phyloP scores from a whole-genome alignment of 179 eudicot species.

The Beta macrorhiza region DNA sequence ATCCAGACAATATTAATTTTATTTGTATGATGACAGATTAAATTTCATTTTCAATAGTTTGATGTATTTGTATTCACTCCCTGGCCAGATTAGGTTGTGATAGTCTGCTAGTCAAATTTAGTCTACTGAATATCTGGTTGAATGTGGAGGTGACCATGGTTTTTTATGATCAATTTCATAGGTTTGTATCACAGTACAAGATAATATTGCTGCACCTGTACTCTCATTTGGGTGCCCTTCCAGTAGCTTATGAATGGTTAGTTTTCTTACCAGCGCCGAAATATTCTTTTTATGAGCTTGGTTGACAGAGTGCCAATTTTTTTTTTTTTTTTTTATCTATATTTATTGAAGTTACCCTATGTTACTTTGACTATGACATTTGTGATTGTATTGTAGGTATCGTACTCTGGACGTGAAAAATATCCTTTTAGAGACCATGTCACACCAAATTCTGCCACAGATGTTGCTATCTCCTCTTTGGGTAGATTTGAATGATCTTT shows the following conservation, averaged over 20 bases:
- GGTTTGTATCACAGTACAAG: conserved; percentile 83
- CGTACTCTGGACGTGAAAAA: conserved; percentile 89
- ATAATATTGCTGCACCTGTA: conserved; percentile 70
- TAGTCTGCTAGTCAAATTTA: background rate
- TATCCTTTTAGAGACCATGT: conserved; percentile 73
- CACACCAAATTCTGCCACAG: conserved; percentile 88
- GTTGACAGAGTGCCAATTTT: background rate
- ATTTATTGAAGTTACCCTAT: background rate
- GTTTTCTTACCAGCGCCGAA: conserved; percentile 8
- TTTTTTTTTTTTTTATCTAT: background rate
- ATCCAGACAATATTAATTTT: background rate
- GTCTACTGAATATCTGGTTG: background rate
- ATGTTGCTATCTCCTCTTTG: conserved; percentile 75
- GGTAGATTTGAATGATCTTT: conserved; percentile 58
- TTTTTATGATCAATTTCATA: conserved; percentile 35
- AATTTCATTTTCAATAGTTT: background rate
- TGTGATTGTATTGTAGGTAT: conserved; percentile 46
- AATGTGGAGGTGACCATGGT: conserved; percentile 2
- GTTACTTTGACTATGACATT: background rate
- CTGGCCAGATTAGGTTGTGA: background rate
- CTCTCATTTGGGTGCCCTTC: conserved; percentile 74
- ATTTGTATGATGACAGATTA: too few species aligned
- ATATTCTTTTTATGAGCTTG: background rate
- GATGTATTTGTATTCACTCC: background rate
- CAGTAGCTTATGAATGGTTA: conserved; percentile 81